Evolutionary conservation across 306 rosid genomes (phyloP), one percentile per base, ranked within the genome.

Genomic region (Chamaecrista fasciculata): DNA sequence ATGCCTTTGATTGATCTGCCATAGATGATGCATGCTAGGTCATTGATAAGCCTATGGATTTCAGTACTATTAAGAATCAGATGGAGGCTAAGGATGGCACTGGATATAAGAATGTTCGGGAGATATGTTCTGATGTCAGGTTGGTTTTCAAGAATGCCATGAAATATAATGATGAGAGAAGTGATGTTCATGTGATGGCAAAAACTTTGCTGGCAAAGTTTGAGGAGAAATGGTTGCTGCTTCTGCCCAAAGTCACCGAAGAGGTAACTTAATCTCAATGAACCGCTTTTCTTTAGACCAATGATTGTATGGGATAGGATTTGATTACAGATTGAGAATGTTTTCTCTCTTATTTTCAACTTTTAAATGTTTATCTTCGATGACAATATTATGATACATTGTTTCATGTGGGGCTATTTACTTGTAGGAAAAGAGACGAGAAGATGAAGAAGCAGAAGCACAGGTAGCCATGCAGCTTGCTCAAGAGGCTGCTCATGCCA

Each of bases 1-100:
- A 12, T 51, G 70, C 58, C 37, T 73, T 76, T 65, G 55, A 47
- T 62, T 80, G 67, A 79, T 66, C 56, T 66, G 48, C 42, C 72
- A 37, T 51, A 61, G 49, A 39, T 76, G 74, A 40, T 57, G 33
- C 53, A 44, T 80, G 39, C 33, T 81, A 92, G 98, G 89, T 90
- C 58, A 93, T 93, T 79, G 94, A 93, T 84, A 93, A 88, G 81
- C 97, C 98, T 66, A 93, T 93, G 98, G 98, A 93, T 81, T 90
- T 93, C 70, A 77, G 87, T 65, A 88, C 98, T 4, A 85, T 90
- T 43, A 90, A 86, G 78, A 93, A 93, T 76, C 97, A 90, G 78
- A 90, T 90, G 93, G 97, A 90, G 57, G 86, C 87, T 50, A 86
- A 85, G 69, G 96, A 90, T 78, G 94, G 91, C 60, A 85, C 94